Evolutionary conservation across 1,139 yeast species (phyloP), one percentile per base, ranked within the genome.

Genomic region (Suhomyces guaymorum): DNA sequence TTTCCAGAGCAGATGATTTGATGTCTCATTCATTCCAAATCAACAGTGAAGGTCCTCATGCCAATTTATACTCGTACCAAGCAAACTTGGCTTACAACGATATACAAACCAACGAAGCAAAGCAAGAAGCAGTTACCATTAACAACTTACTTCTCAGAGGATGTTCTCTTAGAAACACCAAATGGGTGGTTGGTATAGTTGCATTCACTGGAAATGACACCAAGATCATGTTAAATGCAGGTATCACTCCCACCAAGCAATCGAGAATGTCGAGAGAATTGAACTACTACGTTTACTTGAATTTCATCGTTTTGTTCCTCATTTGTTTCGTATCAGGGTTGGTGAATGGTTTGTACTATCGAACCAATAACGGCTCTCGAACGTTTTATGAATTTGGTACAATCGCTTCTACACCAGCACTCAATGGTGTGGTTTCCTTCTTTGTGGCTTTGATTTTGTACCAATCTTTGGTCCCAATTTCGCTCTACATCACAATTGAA

Each of bases 391-490:
- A 75, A 42, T 74, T 63, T 44, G 75, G 75, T 26, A 70, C 78
- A 0, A 63, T 71, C 46, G 81, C 77, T 3, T 71, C 74, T 0
- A 46, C 74, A 1, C 73, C 82, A 1, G 69, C 71, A 22, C 60
- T 57, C 16, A 77, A 75, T 51, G 83, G 82, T 32, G 47, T 75
- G 9, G 70, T 76, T 14, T 61, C 66, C 22, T 75, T 74, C 44
- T 64, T 64, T 44, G 82, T 77, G 26, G 73, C 78, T 1, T 57
- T 77, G 37, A 77, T 77, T 37, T 59, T 77, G 46, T 77, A 75
- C 51, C 80, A 74, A 55, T 72, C 81, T 0, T 64, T 77, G 54
- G 80, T 77, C 19, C 82, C 82, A 4, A 77, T 77, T 40, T 77
- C 82, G 1, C 66, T 77, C 42, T 77, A 77, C 54, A 74, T 77